Percentiles rank a stretch among this genome's conserved stretches.
phyloP scores from a whole-genome alignment of 768 basidiomycete genomes.

The Dentipellis sp. region DNA sequence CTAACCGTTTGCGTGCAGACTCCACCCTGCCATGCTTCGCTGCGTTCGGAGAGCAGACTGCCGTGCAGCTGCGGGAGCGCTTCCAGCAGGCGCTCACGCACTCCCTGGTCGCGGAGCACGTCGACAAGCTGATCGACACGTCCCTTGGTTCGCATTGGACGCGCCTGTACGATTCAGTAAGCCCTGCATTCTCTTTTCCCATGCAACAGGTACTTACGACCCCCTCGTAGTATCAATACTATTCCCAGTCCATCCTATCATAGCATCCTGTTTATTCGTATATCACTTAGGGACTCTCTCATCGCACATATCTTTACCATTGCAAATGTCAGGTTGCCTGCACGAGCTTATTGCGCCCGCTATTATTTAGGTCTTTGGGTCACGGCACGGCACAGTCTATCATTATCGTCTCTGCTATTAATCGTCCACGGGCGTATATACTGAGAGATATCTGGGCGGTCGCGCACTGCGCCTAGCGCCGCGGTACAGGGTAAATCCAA shows the following conservation, averaged over 20 bases:
- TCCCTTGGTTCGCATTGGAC: constrained; percentile 95
- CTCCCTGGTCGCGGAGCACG: constrained; percentile 71
- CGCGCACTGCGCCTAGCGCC: background rate
- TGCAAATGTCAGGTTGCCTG: background rate
- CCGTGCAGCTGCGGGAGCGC: constrained; percentile 79
- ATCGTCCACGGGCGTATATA: constrained; percentile 2
- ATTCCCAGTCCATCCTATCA: constrained; percentile 83
- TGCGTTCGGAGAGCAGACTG: constrained; percentile 86
- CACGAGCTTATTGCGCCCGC: background rate
- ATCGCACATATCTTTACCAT: background rate
- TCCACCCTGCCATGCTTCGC: constrained; percentile 87
- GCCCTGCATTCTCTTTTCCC: constrained; percentile 17
- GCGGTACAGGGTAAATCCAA: background rate
- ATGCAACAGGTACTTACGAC: background rate
- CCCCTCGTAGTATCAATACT: constrained; percentile 73
- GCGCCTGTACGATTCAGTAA: constrained; percentile 87
- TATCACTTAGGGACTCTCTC: background rate
- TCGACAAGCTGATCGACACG: constrained; percentile 84
- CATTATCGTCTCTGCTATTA: background rate
- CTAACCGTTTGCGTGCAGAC: constrained; percentile 34
- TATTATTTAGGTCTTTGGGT: background rate
- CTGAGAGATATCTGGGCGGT: background rate
- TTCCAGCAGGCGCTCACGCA: constrained; percentile 91
- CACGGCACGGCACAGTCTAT: background rate
- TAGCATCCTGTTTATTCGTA: background rate